Evolutionary conservation across 1,284 basidiomycete genomes (phyloP), one percentile per base, ranked within the genome.

Genomic region (Mycosarcoma mackinlayi): DNA sequence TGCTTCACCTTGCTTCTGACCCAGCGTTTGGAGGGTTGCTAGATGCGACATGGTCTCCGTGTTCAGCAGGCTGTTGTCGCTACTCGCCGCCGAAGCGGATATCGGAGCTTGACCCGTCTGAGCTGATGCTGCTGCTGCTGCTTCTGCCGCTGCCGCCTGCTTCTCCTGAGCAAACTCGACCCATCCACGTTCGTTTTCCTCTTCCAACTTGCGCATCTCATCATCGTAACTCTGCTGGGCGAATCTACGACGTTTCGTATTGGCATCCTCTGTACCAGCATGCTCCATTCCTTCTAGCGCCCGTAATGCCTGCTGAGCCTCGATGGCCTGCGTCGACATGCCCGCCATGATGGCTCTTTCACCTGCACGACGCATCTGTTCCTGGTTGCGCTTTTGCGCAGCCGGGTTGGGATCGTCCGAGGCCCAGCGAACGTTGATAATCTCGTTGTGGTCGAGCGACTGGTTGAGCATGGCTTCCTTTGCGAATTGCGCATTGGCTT

Each of bases 401-500:
- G 58, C 72, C 7, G 73, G 75, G 33, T 77, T 77, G 13, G 80
- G 80, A 37, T 82, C 80, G 38, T 80, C 78, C 5, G 79, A 75
- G 0, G 80, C 68, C 80, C 80, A 82, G 14, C 80, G 76, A 13
- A 82, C 72, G 83, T 99, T 99, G 69, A 98, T 87, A 72, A 98
- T 93, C 83, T 99, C 96, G 83, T 97, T 92, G 78, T 94, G 92
- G 83, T 98, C 95, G 72, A 98, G 86, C 23, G 93, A 95, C 84
- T 99, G 96, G 84, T 94, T 94, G 39, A 94, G 92, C 96, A 99
- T 99, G 1, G 96, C 89, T 84, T 98, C 96, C 82, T 98, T 98
- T 16, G 95, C 96, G 82, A 99, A 99, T 80, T 96, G 93, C 1
- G 93, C 96, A 86, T 54, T 90, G 79, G 75, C 64, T 81, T 99